phyloP scores from a whole-genome alignment of 2,329 filamentous ascomycete genomes.

The Nothopassalora personata region DNA sequence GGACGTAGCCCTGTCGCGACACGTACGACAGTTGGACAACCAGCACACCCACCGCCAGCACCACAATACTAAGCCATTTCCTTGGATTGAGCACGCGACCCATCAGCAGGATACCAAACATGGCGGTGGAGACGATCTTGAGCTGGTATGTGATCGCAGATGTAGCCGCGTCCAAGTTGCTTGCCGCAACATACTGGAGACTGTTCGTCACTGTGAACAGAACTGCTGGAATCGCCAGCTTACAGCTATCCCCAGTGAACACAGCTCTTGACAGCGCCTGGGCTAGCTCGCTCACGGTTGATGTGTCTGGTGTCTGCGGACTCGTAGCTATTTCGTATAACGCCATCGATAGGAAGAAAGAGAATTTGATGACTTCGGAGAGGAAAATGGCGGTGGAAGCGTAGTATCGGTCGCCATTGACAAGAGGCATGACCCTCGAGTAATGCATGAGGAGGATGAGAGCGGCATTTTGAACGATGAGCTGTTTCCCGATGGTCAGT shows the following conservation, averaged over 20 bases:
- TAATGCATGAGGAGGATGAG: slow-evolving; percentile 87
- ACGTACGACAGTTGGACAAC: slow-evolving; percentile 73
- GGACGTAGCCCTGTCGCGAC: slow-evolving; percentile 48
- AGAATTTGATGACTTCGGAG: slow-evolving; percentile 86
- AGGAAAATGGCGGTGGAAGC: slow-evolving; percentile 91
- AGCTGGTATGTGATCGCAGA: slow-evolving; percentile 93
- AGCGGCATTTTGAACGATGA: slow-evolving; percentile 74
- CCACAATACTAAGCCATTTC: slow-evolving; percentile 73
- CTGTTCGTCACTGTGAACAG: slow-evolving; percentile 90
- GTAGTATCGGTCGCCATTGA: slow-evolving; percentile 80
- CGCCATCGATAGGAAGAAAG: slow-evolving; percentile 77
- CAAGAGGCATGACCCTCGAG: slow-evolving; percentile 84
- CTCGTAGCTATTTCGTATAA: slow-evolving; percentile 81
- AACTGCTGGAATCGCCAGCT: slow-evolving; percentile 79
- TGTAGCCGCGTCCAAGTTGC: slow-evolving; percentile 84
- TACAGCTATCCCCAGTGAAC: slow-evolving; percentile 90
- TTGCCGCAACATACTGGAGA: slow-evolving; percentile 86
- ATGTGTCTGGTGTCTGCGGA: slow-evolving; percentile 71
- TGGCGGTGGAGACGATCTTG: slow-evolving; percentile 84
- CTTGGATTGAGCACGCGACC: slow-evolving; percentile 63
- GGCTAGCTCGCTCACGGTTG: slow-evolving; percentile 54
- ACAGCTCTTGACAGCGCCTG: slow-evolving; percentile 73
- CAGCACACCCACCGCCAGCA: slow-evolving; percentile 76
- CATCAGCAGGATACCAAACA: slow-evolving; percentile 78
- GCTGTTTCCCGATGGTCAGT: slow-evolving; percentile 42